phyloP scores from a whole-genome alignment of 2,329 filamentous ascomycete genomes.

The Microsporum ferrugineum region DNA sequence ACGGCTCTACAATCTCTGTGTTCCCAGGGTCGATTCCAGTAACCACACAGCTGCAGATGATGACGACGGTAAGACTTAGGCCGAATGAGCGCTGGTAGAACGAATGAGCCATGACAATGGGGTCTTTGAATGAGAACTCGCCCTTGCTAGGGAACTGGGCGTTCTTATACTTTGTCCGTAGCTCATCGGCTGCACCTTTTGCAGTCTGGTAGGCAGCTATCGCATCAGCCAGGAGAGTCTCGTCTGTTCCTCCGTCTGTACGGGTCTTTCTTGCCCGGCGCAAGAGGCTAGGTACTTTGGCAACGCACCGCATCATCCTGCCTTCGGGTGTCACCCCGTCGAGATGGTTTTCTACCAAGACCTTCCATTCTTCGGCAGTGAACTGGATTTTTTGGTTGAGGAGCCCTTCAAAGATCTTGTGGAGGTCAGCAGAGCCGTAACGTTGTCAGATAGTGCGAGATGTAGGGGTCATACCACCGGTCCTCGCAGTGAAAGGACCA shows the following conservation, averaged over 20 bases:
- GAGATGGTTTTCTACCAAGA: constrained; percentile 23
- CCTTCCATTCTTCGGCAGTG: constrained; percentile 24
- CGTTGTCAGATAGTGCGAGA: not conserved
- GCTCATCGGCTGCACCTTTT: constrained; percentile 13
- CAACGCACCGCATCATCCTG: constrained; percentile 23
- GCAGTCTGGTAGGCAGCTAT: constrained; percentile 18
- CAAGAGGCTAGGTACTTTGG: constrained; percentile 23
- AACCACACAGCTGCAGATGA: constrained; percentile 26
- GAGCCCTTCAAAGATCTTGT: constrained; percentile 28
- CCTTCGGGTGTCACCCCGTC: constrained; percentile 22
- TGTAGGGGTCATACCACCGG: constrained; percentile 22
- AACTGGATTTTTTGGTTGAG: constrained; percentile 27
- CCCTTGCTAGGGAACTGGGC: not conserved
- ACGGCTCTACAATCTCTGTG: constrained; percentile 15
- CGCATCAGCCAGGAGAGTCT: constrained; percentile 16
- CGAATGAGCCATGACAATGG: constrained; percentile 15
- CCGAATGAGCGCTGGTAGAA: constrained; percentile 26
- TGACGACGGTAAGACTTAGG: constrained; percentile 22
- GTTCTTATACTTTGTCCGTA: constrained; percentile 11
- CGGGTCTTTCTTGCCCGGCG: constrained; percentile 16
- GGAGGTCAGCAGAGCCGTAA: not conserved
- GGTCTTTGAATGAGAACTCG: not conserved
- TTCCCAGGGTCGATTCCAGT: constrained; percentile 21
- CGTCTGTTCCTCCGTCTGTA: constrained; percentile 7
- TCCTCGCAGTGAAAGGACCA: constrained; percentile 27